A percentile compares a stretch with the other conserved stretches of the same genome.
Conservation (phyloP, 805 yeast genomes). For the Saturnispora besseyi region DNA sequence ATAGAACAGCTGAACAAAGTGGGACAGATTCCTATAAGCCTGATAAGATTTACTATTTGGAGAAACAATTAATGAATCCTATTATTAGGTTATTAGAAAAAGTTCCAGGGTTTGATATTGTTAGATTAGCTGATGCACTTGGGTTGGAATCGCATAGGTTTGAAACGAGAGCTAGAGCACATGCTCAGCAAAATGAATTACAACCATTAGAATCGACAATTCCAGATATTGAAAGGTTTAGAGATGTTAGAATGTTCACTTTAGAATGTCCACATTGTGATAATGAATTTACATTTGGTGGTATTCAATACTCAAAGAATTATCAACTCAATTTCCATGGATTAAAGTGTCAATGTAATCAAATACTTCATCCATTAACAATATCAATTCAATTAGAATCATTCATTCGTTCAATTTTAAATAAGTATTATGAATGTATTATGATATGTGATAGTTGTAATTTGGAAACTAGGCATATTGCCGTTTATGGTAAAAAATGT, state of each 20-base stretch:
- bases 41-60: slow-evolving; percentile 73
- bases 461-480: slow-evolving; percentile 68
- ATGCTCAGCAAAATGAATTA: slow-evolving; percentile 33
- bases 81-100: slow-evolving; percentile 78
- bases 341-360: slow-evolving; percentile 58
- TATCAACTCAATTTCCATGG: slow-evolving; percentile 63
- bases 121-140: slow-evolving; percentile 64
- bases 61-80: slow-evolving; percentile 84
- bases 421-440: slow-evolving; percentile 81
- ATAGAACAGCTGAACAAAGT: slow-evolving; percentile 18
- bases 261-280: slow-evolving; percentile 57
- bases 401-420: slow-evolving; percentile 59
- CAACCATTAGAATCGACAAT: slow-evolving; percentile 76
- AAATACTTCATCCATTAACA: slow-evolving; percentile 40
- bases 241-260: slow-evolving; percentile 45
- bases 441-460: slow-evolving; percentile 85
- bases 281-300: slow-evolving; percentile 56
- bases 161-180: slow-evolving; percentile 35
- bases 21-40: slow-evolving; percentile 38
- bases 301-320: slow-evolving; percentile 55
- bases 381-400: slow-evolving; percentile 67
- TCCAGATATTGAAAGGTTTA: slow-evolving; percentile 75
- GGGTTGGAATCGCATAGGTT: slow-evolving; percentile 70
- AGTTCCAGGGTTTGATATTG: slow-evolving; percentile 79
- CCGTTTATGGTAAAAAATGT: slow-evolving; percentile 85